Base-by-base conservation (phyloP, 768 basidiomycete species). In the Podaxis sp. region DNA sequence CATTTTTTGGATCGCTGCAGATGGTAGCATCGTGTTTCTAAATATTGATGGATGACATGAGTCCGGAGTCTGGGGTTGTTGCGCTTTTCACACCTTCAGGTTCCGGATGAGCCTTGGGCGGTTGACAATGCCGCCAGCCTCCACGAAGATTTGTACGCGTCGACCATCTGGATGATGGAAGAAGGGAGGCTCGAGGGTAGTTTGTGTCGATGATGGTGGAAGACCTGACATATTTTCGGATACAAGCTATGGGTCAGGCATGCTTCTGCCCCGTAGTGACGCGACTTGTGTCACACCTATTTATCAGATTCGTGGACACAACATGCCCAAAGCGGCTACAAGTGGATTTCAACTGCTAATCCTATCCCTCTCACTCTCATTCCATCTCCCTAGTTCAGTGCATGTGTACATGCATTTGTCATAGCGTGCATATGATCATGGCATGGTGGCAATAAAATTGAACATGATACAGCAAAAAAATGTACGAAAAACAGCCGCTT, bases 11-110 rank as follows among this genome's bases (percentile, higher is more conserved):
- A 63, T 83, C 80, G 56, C 75, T 78, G 62, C 77, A 78, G 52
- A 87, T 81, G 17, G 72, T 61, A 3, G 85, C 89, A 36, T 88
- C 88, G 13, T 81, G 75, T 71, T 75, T 79, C 88, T 89, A 65
- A 36, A 60, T 38, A 26, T 26, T 55, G 44, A 54, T 46, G 39
- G 28, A 33, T 51, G 24, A 63, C 61, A 58, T 67, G 49, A 60
- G 11, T 39, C 42, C 33, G 52, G 44, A 52, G 15, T n/a, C 15
- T 52, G 42, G 42, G 28, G 13, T 40, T 33, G 58, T 30, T 42
- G 40, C 44, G 39, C 40, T 36, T 24, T 46, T 54, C 52, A 7
- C 56, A 83, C 86, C 76, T 79, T 81, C 22, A 87, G 68, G 46
- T 65, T 73, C 64, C 85, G 80, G 53, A 84, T 79, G 8, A 89